These are phyloP conservation scores for Sabuloglossum arenarium DNA, from an alignment of 495 filamentous ascomycete species.

Conservation along the genomic window DNA sequence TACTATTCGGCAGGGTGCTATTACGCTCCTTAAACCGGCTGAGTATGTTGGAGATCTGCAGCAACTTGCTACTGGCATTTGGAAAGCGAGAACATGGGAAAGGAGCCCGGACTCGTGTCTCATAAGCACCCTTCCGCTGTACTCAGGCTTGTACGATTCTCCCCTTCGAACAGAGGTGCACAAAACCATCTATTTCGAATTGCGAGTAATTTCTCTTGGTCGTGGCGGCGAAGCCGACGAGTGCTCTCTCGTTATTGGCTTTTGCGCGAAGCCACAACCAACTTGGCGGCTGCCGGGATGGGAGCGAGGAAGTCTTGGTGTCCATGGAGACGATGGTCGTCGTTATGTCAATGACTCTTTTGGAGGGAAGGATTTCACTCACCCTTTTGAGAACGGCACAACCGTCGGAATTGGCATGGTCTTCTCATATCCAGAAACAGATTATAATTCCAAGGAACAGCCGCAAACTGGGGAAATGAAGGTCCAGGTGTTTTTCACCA, in stretches of 20 bases:
- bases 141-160: slow-evolving; percentile 44
- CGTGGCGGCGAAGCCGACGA: slow-evolving; percentile 22
- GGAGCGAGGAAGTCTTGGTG: slow-evolving; percentile 67
- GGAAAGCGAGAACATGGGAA: slow-evolving; percentile 17
- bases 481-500: slow-evolving; percentile 58
- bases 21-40: slow-evolving; percentile 23
- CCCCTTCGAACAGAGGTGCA: slow-evolving; percentile 32
- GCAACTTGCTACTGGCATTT: slow-evolving; percentile 13
- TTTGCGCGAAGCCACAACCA: slow-evolving; percentile 63
- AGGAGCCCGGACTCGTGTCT: slow-evolving; percentile 30
- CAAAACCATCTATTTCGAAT: slow-evolving; percentile 64
- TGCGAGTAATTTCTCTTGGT: slow-evolving; percentile 30
- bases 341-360: slow-evolving; percentile 70
- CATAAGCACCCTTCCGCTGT: slow-evolving; percentile 51
- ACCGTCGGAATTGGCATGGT: slow-evolving; percentile 51
- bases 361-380: slow-evolving; percentile 58
- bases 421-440: slow-evolving; percentile 23
- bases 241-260: slow-evolving; percentile 56
- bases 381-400: slow-evolving; percentile 29
- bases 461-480: slow-evolving; percentile 6
- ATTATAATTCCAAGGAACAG: slow-evolving; percentile 5
- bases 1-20: slow-evolving; percentile 21
- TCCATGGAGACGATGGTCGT: slow-evolving; percentile 82
- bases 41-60: slow-evolving; percentile 27
- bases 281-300: slow-evolving; percentile 76